Conservation (phyloP, 495 filamentous ascomycete species). For the Aspergillus cavernicola region DNA sequence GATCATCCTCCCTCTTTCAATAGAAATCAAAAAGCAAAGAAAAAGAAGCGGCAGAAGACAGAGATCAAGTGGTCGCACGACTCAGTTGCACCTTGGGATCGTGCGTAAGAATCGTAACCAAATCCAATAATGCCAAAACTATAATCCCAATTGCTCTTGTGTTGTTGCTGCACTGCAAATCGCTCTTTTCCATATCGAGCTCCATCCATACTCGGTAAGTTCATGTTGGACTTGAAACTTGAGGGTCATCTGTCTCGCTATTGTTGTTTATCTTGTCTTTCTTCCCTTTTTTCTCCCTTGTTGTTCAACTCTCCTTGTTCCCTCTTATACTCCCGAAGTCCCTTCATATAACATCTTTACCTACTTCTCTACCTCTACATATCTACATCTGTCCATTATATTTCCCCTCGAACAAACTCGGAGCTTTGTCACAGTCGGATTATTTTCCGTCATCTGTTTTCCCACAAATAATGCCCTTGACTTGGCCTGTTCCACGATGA, state of each 20-base stretch:
- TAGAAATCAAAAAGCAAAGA: constrained; percentile 8
- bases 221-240: neutral
- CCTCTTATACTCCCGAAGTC: neutral
- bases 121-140: constrained; percentile 9
- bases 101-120: constrained; percentile 16
- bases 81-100: constrained; percentile 10
- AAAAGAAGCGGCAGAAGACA: neutral
- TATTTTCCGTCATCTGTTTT: neutral
- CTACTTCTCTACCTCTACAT: neutral
- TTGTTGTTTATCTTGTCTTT: neutral
- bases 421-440: too few species aligned
- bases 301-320: constrained; percentile 2
- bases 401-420: neutral
- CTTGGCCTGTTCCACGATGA: constrained; percentile 24
- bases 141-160: constrained; percentile 3
- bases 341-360: too few species aligned
- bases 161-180: constrained; percentile 8
- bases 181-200: neutral
- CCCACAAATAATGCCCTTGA: constrained; percentile 18
- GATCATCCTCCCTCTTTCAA: constrained; percentile 22
- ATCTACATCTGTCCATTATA: neutral
- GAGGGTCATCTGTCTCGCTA: neutral
- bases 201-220: neutral
- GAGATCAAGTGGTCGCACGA: constrained; percentile 20
- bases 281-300: neutral